Evolutionary conservation across 2,329 filamentous ascomycete species (phyloP).

Genomic region (Pleurostoma richardsiae): DNA sequence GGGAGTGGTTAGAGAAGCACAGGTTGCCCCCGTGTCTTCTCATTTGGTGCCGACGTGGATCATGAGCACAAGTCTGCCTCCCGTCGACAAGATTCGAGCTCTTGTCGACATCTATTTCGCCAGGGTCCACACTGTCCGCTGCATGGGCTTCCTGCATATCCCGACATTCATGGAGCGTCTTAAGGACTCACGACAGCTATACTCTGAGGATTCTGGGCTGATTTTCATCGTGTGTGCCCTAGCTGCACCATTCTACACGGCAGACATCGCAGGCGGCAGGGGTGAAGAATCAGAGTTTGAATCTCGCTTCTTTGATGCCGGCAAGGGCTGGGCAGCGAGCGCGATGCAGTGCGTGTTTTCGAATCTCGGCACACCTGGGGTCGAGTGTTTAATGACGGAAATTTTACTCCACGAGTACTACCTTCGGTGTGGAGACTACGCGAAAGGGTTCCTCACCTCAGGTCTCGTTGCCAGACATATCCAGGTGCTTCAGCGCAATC

Average conservation of each 20-base stretch:
- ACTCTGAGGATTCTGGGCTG: neutral
- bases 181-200: neutral
- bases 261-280: neutral
- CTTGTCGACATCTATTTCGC: neutral
- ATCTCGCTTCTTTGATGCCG: neutral
- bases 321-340: neutral
- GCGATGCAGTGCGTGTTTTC: neutral
- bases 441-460: slow-evolving; percentile 4
- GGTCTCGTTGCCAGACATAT: slow-evolving; percentile 5
- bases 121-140: neutral
- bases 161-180: neutral
- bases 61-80: neutral
- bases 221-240: neutral
- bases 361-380: neutral
- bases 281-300: neutral
- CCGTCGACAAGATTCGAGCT: neutral
- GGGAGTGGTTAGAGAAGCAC: neutral
- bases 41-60: neutral
- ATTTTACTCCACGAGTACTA: slow-evolving; percentile 4
- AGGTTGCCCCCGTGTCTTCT: neutral
- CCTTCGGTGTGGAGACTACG: slow-evolving; percentile 2
- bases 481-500: slow-evolving; percentile 5
- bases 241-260: neutral
- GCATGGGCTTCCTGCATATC: neutral
- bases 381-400: slow-evolving; percentile 3